phyloP scores from a whole-genome alignment of 495 filamentous ascomycete species.

The Penicillium egyptiacum region DNA sequence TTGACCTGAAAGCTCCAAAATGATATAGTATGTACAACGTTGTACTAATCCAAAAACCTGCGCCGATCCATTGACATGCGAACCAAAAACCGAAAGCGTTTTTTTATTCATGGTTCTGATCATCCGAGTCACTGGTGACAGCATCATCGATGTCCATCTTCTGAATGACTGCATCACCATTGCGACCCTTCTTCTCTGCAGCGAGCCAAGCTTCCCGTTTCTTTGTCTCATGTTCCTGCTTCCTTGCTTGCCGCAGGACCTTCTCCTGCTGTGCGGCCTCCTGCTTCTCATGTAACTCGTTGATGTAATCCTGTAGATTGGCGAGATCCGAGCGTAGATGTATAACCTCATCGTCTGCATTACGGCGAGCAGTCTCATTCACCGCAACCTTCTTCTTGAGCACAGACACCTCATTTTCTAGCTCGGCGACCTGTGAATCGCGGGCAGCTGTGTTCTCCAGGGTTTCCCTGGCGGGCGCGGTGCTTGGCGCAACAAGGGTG shows the following conservation, averaged over 20 bases:
- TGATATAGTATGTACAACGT: slow-evolving; percentile 6
- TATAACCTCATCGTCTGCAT: slow-evolving; percentile 39
- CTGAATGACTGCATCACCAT: slow-evolving; percentile 40
- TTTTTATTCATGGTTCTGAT: slow-evolving; percentile 37
- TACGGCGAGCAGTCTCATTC: slow-evolving; percentile 41
- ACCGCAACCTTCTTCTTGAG: slow-evolving; percentile 43
- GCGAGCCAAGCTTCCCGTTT: slow-evolving; percentile 48
- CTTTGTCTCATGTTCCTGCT: slow-evolving; percentile 41
- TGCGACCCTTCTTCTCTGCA: slow-evolving; percentile 47
- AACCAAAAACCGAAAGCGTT: slow-evolving; percentile 1
- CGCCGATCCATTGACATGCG: slow-evolving; percentile 11
- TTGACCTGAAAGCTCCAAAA: slow-evolving; percentile 7
- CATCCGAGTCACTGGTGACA: slow-evolving; percentile 42
- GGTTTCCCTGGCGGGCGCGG: slow-evolving; percentile 12
- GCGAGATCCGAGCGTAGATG: slow-evolving; percentile 40
- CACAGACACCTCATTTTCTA: slow-evolving; percentile 38
- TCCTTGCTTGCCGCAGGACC: slow-evolving; percentile 40
- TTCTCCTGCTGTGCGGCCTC: slow-evolving; percentile 38
- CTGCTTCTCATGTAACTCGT: slow-evolving; percentile 43
- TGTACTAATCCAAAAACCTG: slow-evolving; percentile 9
- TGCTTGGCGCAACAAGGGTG: slow-evolving; percentile 13
- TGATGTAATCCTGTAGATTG: slow-evolving; percentile 44
- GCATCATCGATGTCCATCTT: slow-evolving; percentile 38
- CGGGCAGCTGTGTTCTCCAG: slow-evolving; percentile 24
- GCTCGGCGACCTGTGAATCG: slow-evolving; percentile 34